These are phyloP conservation scores for Acanthamoeba lenticulata DNA, from an alignment of 208 protist species.

Conservation along the genomic window DNA sequence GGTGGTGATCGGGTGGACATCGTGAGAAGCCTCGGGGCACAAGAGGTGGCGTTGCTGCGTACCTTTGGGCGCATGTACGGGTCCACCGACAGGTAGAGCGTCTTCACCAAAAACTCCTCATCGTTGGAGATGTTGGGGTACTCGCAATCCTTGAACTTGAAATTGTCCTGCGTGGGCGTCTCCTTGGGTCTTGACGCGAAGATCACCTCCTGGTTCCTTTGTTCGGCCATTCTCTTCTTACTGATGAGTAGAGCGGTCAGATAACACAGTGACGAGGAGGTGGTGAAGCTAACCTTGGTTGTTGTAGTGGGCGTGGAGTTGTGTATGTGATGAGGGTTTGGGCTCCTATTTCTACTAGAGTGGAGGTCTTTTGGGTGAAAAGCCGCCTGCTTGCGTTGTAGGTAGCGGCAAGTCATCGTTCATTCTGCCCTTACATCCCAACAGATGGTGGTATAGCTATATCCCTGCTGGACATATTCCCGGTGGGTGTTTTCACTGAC, in stretches of 20 bases:
- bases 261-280: background rate
- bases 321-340: background rate
- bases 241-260: background rate
- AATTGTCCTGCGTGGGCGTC: background rate
- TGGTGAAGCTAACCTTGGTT: background rate
- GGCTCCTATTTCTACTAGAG: background rate
- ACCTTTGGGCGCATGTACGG: constrained; percentile 43
- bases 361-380: background rate
- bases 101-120: background rate
- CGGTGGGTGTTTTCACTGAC: background rate
- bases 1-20: too few relatives aligned
- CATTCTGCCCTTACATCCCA: background rate
- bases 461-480: too few relatives aligned
- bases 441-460: background rate
- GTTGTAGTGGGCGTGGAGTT: too few relatives aligned
- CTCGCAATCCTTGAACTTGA: background rate
- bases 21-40: too few relatives aligned
- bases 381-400: background rate
- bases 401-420: too few relatives aligned
- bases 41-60: background rate
- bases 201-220: background rate
- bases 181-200: background rate
- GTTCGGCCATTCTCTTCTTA: background rate
- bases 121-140: background rate
- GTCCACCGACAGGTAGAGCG: constrained; percentile 4